phyloP scores from a whole-genome alignment of 2,329 filamentous ascomycete species.

The Colletotrichum cereale region DNA sequence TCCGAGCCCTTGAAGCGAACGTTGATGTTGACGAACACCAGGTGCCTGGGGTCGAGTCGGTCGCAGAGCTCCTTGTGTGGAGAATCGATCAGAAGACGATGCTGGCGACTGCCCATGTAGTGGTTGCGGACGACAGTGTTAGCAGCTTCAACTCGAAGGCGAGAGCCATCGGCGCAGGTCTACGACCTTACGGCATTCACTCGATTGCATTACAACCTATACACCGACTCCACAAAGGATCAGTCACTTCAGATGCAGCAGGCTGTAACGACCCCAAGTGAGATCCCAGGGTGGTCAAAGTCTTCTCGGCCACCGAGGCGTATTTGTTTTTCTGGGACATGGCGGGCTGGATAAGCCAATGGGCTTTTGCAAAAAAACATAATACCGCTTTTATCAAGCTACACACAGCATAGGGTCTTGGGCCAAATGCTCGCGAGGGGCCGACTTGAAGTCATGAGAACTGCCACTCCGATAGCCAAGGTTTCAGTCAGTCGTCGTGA shows the following conservation, averaged over 20 bases:
- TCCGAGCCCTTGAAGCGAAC: not conserved
- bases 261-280: not conserved
- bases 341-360: not conserved
- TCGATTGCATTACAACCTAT: conserved; percentile 80
- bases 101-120: conserved; percentile 77
- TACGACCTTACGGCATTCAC: conserved; percentile 81
- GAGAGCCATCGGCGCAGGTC: conserved; percentile 73
- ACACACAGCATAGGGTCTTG: not conserved
- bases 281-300: not conserved
- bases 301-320: not conserved
- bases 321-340: not conserved
- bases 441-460: not conserved
- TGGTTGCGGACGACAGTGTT: conserved; percentile 69
- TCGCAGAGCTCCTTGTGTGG: conserved; percentile 83
- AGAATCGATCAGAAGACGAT: conserved; percentile 77
- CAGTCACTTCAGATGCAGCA: not conserved
- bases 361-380: not conserved
- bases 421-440: not conserved
- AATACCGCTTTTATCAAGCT: not conserved
- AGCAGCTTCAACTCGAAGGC: conserved; percentile 71
- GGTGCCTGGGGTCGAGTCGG: conserved; percentile 74
- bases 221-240: conserved; percentile 17
- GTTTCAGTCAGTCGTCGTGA: no score
- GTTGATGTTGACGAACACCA: conserved; percentile 46
- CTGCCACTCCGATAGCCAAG: not conserved